Evolutionary conservation across 1,139 yeast genomes (phyloP).

Genomic region (Scheffersomyces parashehatae): DNA sequence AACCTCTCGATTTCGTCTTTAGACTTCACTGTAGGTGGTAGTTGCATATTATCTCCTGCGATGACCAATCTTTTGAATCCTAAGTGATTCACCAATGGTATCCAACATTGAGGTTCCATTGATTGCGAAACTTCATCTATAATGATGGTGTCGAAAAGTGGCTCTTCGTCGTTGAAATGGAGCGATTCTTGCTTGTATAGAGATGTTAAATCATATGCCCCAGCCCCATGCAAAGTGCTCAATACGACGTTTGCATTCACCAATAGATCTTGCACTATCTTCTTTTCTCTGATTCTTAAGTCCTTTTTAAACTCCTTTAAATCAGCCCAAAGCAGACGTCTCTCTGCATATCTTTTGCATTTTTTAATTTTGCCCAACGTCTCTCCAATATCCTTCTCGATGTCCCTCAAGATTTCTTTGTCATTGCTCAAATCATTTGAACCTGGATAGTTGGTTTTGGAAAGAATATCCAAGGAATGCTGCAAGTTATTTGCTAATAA

Average conservation of each 20-base stretch:
- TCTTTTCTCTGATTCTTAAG: conserved; percentile 62
- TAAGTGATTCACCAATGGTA: conserved; percentile 73
- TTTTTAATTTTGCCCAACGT: conserved; percentile 63
- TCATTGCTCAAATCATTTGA: conserved; percentile 42
- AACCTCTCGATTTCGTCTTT: conserved; percentile 27
- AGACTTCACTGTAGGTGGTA: conserved; percentile 74
- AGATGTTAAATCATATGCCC: conserved; percentile 63
- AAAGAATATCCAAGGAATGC: conserved; percentile 76
- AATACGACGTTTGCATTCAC: conserved; percentile 67
- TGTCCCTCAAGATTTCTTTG: conserved; percentile 65
- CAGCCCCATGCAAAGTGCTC: conserved; percentile 86
- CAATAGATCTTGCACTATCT: conserved; percentile 61
- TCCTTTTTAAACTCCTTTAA: conserved; percentile 72
- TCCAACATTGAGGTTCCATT: conserved; percentile 96
- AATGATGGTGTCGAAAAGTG: conserved; percentile 74
- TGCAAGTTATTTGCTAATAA: conserved; percentile 60
- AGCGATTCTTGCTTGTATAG: conserved; percentile 35
- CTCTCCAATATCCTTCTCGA: conserved; percentile 68
- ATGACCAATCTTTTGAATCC: conserved; percentile 62
- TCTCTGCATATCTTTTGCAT: conserved; percentile 62
- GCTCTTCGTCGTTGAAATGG: conserved; percentile 22
- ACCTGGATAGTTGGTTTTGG: conserved; percentile 42
- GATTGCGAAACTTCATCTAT: conserved; percentile 97
- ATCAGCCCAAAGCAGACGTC: conserved; percentile 67
- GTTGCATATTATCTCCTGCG: conserved; percentile 86